Evolutionary conservation across 2,329 filamentous ascomycete genomes (phyloP).

Genomic region (Juglanconis juglandina): DNA sequence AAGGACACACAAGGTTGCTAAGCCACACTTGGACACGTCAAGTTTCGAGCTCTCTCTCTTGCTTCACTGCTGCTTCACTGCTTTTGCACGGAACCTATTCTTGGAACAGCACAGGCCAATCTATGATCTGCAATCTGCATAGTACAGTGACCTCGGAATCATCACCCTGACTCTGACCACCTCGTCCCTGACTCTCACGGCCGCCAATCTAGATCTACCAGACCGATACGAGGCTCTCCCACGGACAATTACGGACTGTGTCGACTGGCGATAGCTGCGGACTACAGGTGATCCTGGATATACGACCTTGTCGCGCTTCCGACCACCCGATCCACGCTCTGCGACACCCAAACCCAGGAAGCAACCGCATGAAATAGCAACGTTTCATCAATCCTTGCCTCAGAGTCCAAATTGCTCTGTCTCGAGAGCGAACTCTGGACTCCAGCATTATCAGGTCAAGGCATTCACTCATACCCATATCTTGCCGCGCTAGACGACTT

Average conservation of each 20-base stretch:
- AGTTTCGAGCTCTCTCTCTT: not conserved
- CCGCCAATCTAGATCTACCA: not conserved
- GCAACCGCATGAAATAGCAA: not conserved
- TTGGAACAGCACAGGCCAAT: not conserved
- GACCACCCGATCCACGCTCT: not conserved
- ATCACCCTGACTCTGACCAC: not conserved
- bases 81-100: not conserved
- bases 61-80: not conserved
- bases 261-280: not conserved
- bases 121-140: not conserved
- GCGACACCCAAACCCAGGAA: not conserved
- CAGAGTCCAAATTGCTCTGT: not conserved
- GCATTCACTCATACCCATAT: not conserved
- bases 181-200: not conserved
- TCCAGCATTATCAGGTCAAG: not conserved
- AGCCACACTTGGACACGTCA: conserved; percentile 6
- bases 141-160: too few relatives aligned
- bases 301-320: not conserved
- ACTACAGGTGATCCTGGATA: not conserved
- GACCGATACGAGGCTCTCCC: not conserved
- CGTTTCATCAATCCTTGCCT: not conserved
- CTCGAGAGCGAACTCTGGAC: not conserved
- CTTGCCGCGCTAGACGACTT: not conserved
- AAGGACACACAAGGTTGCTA: not conserved
- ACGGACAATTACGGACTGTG: not conserved